Evolutionary conservation across 345 rosid genomes (phyloP).

Genomic region (Geranium brycei): DNA sequence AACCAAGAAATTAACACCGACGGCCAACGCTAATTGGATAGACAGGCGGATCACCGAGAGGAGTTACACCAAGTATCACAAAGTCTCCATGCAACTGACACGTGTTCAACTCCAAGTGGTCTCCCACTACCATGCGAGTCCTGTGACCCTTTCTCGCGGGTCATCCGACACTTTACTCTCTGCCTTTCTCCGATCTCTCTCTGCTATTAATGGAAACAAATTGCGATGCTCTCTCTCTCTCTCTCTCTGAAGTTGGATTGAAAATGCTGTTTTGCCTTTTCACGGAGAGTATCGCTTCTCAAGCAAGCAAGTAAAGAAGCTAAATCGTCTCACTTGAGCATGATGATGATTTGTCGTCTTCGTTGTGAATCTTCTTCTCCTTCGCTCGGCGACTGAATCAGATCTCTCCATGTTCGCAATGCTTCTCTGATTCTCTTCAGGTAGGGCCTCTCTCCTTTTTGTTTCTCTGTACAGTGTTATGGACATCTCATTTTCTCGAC

Average conservation of each 20-base stretch:
- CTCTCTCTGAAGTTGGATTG: conserved; percentile 5
- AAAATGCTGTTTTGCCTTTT: conserved; percentile 15
- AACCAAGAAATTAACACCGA: no score
- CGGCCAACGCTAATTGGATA: no score
- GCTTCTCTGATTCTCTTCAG: conserved; percentile 20
- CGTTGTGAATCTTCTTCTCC: conserved; percentile 3
- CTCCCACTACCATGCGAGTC: not conserved
- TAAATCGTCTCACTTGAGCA: no score
- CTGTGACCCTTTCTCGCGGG: not conserved
- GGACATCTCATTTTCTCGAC: not conserved
- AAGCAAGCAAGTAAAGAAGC: no score
- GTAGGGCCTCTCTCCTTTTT: conserved; percentile 6
- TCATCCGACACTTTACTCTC: not conserved
- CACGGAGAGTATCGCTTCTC: conserved; percentile 38
- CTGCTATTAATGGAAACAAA: not conserved
- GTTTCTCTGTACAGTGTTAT: not conserved
- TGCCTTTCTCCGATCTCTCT: no score
- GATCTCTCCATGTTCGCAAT: conserved; percentile 8
- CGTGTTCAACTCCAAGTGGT: not conserved
- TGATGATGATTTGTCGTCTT: conserved; percentile 4
- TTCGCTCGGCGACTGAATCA: not conserved
- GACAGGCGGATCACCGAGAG: no score
- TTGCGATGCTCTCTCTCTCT: not conserved
- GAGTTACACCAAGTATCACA: no score
- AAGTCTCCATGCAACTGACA: not conserved